Percentiles rank a stretch among this genome's conserved stretches.
Conservation (phyloP, 176 grass and related monocot species). For the Urochloa ruziziensis region DNA sequence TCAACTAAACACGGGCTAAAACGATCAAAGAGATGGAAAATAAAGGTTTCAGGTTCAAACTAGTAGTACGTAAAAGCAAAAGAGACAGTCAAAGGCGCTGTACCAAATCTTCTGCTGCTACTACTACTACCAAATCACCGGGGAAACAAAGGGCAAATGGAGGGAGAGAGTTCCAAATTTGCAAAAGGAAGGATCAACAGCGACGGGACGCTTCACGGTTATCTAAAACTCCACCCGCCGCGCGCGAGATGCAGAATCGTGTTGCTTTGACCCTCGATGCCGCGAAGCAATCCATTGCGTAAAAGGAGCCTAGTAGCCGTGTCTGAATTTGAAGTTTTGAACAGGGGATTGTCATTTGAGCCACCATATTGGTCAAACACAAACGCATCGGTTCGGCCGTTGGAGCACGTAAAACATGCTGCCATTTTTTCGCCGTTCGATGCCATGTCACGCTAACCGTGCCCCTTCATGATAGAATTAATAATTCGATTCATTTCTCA, state of each 20-base stretch:
- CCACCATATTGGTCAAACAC: neutral
- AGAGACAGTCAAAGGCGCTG: neutral
- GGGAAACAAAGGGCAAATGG: neutral
- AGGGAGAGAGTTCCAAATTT: neutral
- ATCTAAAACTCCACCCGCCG: neutral
- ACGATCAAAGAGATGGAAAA: conserved; percentile 16
- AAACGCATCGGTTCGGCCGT: neutral
- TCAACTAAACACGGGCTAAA: too few relatives aligned
- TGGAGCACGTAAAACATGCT: neutral
- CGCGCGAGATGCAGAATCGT: neutral
- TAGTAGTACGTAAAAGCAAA: neutral
- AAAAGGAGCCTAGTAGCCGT: neutral
- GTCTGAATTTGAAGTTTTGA: neutral
- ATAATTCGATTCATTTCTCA: too few relatives aligned
- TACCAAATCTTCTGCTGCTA: neutral
- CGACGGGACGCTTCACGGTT: neutral
- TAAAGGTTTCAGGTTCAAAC: conserved; percentile 6
- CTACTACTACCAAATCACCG: neutral
- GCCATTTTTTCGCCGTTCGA: neutral
- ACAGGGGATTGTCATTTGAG: neutral
- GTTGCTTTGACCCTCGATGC: neutral
- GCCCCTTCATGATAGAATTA: too few relatives aligned
- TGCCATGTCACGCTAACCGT: neutral
- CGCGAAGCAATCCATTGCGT: neutral
- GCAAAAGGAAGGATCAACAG: neutral